Base-by-base conservation (phyloP, 2,329 filamentous ascomycete species). In the Monosporascus sp. region DNA sequence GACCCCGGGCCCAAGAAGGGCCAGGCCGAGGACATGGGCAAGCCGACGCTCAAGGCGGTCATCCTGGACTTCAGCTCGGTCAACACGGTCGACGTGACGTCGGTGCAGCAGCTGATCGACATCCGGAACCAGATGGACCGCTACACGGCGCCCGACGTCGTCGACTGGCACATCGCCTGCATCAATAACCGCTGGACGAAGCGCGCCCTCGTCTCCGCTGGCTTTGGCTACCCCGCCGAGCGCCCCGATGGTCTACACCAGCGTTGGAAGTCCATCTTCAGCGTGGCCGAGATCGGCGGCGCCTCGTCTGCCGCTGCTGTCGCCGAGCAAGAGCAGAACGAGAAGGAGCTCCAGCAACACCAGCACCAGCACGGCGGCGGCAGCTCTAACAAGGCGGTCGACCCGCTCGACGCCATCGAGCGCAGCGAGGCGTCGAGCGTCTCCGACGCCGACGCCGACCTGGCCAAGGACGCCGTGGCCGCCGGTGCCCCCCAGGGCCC, bases 101-200 rank as follows among this genome's bases (percentile, higher is more conserved):
- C 91, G 0, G 82, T 97, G 2, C 94, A 97, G 72, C 87, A 91
- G 62, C 78, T 97, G 40, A 95, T 97, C 64, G 94, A 97, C 64
- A 88, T 97, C 1, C 89, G 93, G 64, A 96, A 96, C 70, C 92
- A 97, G 68, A 84, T 97, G 26, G 93, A 97, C 69, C 80, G 85
- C 20, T 96, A 96, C 67, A 82, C 91, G 1, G 71, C 87, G 0
- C 93, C 93, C 0, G 85, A 91, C 20, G 78, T 80, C 2, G 92
- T 97, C 5, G 91, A 97, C 68, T 97, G 93, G 92, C 94, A 97
- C 71, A 87, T 97, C 58, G 90, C 92, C n/a, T 88, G 86, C 71
- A 88, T 97, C 74, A 91, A 87, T 74, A 97, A 94, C 76, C 83
- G 89, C 53, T 97, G 93, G 93, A 93, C 91, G 24, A 96, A 96